Percentiles rank a stretch among this genome's conserved stretches.
phyloP scores from a whole-genome alignment of 768 basidiomycete species.

The Auriscalpium microsporum region DNA sequence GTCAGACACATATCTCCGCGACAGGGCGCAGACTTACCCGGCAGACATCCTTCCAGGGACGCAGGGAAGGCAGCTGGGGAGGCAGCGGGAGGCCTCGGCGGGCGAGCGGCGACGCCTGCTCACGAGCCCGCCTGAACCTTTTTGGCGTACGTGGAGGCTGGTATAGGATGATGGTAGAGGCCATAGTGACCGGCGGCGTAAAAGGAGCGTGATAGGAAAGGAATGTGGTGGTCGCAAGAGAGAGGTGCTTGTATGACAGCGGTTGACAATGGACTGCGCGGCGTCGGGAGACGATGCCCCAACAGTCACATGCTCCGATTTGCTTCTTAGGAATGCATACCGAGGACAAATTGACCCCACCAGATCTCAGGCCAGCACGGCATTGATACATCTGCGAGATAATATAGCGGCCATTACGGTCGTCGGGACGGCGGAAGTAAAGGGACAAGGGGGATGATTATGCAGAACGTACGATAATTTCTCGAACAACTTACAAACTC shows the following conservation, averaged over 20 bases:
- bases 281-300: neutral
- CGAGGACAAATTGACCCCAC: neutral
- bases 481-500: constrained; percentile 11
- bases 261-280: neutral
- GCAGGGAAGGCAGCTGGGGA: constrained; percentile 4
- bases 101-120: constrained; percentile 10
- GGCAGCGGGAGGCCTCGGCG: constrained; percentile 3
- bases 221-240: neutral
- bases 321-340: neutral
- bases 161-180: constrained; percentile 1
- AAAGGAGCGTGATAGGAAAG: constrained; percentile 1
- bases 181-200: neutral
- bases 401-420: too few relatives aligned
- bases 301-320: neutral
- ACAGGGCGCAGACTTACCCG: neutral
- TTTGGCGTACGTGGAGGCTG: constrained; percentile 8
- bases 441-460: neutral
- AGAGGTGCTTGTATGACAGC: neutral
- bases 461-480: neutral
- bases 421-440: neutral
- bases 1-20: neutral
- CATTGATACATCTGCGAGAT: too few relatives aligned
- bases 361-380: neutral
- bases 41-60: constrained; percentile 4
- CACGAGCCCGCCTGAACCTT: neutral